Base-by-base conservation (phyloP, 2,329 filamentous ascomycete species). In the Plectosphaerella cucumerina region DNA sequence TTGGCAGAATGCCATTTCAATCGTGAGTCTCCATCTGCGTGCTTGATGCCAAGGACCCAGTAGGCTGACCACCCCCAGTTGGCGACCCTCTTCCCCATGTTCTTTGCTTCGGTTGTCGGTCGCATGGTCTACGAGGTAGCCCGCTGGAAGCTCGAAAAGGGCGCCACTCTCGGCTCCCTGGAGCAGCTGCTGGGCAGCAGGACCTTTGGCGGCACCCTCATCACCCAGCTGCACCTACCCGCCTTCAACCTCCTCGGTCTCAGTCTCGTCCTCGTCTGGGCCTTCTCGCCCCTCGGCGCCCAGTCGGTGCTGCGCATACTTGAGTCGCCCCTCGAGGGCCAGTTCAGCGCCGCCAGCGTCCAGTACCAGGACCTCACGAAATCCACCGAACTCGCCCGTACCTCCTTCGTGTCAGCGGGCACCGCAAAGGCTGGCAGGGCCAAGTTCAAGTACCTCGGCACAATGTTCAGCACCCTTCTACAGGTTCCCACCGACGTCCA, bases 101-200 rank as follows among this genome's bases (percentile, higher is more conserved):
- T 61, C 4, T 67, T 66, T 39, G 62, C 61, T 2, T 58, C 60
- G 3, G 55, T 64, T 31, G 53, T 58, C 23, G 63, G 65, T 10
- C 55, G 62, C 35, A 51, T 62, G 12, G 53, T 60, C n/a, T 54
- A 58, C 26, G 59, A 60, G 49, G 56, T 60, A 47, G 61, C 60
- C 1, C 54, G 54, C 2, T 66, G 56, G 56, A 60, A 56, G 31
- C 58, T 66, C 11, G 62, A 66, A 48, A 52, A 55, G 33, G 63
- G 63, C 14, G 53, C 59, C n/a, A 59, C 52, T 4, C 50, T 65
- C 1, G 58, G 57, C n/a, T 50, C 53, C n/a, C 52, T 67, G 5
- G 63, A 66, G 44, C 62, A 65, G 41, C 50, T 63, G 2, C 58
- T 63, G 52, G 64, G 64, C 47, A 65, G 62, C 31, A 58, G 60